These are phyloP conservation scores for Amphichorda felina DNA, from an alignment of 2,329 filamentous ascomycete species.

Conservation along the genomic window DNA sequence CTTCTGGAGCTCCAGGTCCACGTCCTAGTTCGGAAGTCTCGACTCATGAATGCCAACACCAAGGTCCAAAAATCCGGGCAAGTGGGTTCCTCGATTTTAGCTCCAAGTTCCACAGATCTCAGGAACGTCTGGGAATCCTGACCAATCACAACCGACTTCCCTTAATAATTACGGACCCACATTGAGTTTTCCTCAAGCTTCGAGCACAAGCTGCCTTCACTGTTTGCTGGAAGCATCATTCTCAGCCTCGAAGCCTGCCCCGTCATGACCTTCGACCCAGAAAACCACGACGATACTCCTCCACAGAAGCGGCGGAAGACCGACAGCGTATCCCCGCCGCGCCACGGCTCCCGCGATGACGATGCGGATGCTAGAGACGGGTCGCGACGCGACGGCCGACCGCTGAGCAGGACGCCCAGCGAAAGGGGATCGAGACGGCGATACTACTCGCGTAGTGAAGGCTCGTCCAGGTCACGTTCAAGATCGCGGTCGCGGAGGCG, in stretches of 20 bases:
- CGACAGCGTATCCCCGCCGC: conserved; percentile 13
- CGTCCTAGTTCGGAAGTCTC: background rate
- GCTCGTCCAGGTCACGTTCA: conserved; percentile 18
- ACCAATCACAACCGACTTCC: background rate
- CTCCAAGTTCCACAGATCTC: too few relatives aligned
- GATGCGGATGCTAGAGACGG: conserved; percentile 1
- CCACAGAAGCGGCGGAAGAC: conserved; percentile 21
- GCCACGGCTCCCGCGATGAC: conserved; percentile 1
- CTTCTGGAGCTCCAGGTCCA: too few relatives aligned
- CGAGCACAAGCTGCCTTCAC: conserved; percentile 3
- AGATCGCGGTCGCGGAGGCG: conserved; percentile 17
- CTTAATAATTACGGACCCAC: background rate
- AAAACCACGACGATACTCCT: conserved; percentile 12
- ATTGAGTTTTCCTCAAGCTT: conserved; percentile 3
- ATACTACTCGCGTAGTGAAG: conserved; percentile 14
- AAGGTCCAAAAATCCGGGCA: background rate
- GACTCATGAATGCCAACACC: too few relatives aligned
- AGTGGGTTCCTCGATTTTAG: background rate
- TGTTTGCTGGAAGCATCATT: conserved; percentile 4
- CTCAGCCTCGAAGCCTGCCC: background rate
- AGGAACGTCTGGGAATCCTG: background rate
- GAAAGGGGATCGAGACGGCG: conserved; percentile 5
- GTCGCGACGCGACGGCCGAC: conserved; percentile 10
- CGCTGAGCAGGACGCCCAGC: conserved; percentile 10
- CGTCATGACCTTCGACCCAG: conserved; percentile 16